Evolutionary conservation across 495 filamentous ascomycete genomes (phyloP), one percentile per base, ranked within the genome.

Genomic region (Podospora sp.): DNA sequence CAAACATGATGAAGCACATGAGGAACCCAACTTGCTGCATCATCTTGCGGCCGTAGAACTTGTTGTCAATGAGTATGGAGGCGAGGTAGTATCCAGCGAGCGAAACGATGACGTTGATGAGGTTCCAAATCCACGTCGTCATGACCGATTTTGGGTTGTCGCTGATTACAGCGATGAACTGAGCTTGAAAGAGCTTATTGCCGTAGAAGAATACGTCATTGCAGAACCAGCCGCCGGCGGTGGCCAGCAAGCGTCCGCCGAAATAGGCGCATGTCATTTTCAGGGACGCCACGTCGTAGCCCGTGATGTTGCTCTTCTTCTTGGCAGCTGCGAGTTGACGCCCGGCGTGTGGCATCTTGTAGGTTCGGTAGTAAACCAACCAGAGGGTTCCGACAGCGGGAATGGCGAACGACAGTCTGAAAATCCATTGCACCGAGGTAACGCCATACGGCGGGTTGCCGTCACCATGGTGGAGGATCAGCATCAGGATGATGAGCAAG

Each of bases 161-260:
- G 63, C 87, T 88, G 65, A 96, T 87, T 72, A 91, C 89, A 0
- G 71, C 78, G 74, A 96, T 96, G 78, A 97, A 97, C 74, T 93
- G 86, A 69, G 77, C 74, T 79, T 96, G 92, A 85, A 97, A 97
- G 46, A 97, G 89, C 86, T 96, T 96, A 90, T 96, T 97, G 69
- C 93, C 93, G 79, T 97, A 97, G 82, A 97, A 97, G 86, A 97
- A 96, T 21, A 97, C 87, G 77, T 96, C 93, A 76, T 96, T 97
- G 80, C 86, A 88, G 76, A 91, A 97, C 93, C 93, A 97, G 18
- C 85, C 85, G 58, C 89, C 89, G 27, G 91, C 87, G 27, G 93
- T 96, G 20, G 92, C 93, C n/a, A 97, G 73, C 29, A 96, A 78
- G 58, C 93, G 92, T 56, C 88, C 87, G 53, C 92, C 91, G 62